Percentiles rank a stretch among this genome's conserved stretches.
Evolutionary conservation across 1,139 yeast species (phyloP).

Genomic region (Yamadazyma pseudoaaseri): DNA sequence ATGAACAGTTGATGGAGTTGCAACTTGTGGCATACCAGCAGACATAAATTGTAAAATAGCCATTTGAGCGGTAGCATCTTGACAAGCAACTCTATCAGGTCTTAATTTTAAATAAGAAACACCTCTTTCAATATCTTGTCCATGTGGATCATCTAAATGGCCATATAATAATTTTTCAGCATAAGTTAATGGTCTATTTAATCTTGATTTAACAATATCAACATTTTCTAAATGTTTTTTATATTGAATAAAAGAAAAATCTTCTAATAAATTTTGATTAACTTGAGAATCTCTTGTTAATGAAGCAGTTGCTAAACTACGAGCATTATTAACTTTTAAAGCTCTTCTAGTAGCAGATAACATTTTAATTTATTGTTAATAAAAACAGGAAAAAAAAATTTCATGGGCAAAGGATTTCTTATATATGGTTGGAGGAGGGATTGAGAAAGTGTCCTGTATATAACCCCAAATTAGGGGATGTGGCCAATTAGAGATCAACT

Average conservation of each 20-base stretch:
- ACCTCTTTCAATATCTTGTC: conserved; percentile 95
- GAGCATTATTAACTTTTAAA: conserved; percentile 39
- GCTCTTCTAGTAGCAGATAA: conserved; percentile 41
- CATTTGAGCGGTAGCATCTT: conserved; percentile 99
- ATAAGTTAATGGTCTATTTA: conserved; percentile 91
- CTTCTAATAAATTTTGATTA: conserved; percentile 86
- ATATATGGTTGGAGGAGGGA: conserved; percentile 4
- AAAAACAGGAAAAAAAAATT: conserved; percentile 8
- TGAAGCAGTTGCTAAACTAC: conserved; percentile 75
- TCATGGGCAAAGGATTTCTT: conserved; percentile 3
- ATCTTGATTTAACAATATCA: conserved; percentile 80
- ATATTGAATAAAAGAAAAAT: conserved; percentile 76
- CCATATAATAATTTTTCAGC: conserved; percentile 97
- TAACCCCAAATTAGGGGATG: conserved; percentile 1
- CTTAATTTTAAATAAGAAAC: conserved; percentile 93
- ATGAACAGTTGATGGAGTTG: conserved; percentile 93
- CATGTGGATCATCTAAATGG: conserved; percentile 94
- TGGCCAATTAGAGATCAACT: conserved; percentile 10
- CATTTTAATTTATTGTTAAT: conserved; percentile 20
- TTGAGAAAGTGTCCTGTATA: conserved; percentile 5
- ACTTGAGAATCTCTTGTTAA: conserved; percentile 91
- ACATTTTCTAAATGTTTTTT: conserved; percentile 81
- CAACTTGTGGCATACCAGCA: conserved; percentile 81
- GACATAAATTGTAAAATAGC: conserved; percentile 96
- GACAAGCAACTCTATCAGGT: conserved; percentile 99